Evolutionary conservation across 257 asterid genomes (phyloP), one percentile per base, ranked within the genome.

Genomic region (Solanum medicagineum): DNA sequence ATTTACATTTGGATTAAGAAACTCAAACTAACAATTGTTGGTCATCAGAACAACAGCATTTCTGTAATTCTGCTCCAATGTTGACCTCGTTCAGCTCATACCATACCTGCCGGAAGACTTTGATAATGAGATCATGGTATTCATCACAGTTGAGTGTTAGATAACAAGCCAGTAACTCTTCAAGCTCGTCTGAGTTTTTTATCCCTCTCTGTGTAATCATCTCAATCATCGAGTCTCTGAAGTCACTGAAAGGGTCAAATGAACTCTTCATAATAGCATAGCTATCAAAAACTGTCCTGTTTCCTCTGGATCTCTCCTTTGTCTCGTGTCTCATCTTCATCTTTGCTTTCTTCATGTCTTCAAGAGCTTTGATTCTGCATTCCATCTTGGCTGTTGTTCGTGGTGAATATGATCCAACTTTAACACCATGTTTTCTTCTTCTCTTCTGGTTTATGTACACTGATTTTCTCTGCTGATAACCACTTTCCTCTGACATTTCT

Each of bases 141-240:
- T 91, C 93, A 74, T 93, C 97, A 69, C 88, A 81, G 62, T 96
- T 94, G 85, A 93, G 82, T 20, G 94, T 92, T 32, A 96, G 88
- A 85, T 96, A 96, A 87, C 98, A 93, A 60, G 98, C 95, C 91
- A 96, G 85, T 59, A 94, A 95, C 47, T 93, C 90, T 86, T 93
- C 98, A 11, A 96, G 97, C 83, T 94, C 97, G 45, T 91, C 90
- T 1, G 95, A 87, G 19, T 59, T 88, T 60, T 83, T 79, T 59
- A 96, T 92, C 15, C 92, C 92, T 65, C 88, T 91, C 89, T 91
- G 96, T 26, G 87, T 87, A 55, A 96, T 94, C 99, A 96, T 96
- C 90, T 94, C 98, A 13, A 91, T 75, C 99, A 96, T 96, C 1
- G 99, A 96, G 10, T 96, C 93, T 81, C 93, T 91, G 91, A 96